These are phyloP conservation scores for Suillus decipiens DNA, from an alignment of 768 basidiomycete genomes.

Conservation along the genomic window DNA sequence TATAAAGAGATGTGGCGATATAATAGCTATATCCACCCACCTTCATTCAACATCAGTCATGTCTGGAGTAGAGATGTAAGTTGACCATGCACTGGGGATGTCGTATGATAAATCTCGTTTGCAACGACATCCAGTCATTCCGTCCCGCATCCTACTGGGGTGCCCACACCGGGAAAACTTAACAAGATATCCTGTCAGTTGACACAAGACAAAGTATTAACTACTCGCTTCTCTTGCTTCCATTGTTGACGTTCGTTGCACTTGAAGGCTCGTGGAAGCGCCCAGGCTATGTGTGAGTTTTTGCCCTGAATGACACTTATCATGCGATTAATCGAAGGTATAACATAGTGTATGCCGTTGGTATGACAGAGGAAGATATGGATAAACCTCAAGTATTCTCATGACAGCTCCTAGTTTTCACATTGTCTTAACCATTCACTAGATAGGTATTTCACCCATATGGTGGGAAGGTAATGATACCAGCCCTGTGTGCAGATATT, in stretches of 20 bases:
- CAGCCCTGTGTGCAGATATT: neutral
- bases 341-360: conserved; percentile 67
- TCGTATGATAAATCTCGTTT: conserved; percentile 9
- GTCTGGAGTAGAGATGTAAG: conserved; percentile 65
- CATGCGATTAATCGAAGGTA: neutral
- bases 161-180: conserved; percentile 46
- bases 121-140: conserved; percentile 18
- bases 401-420: conserved; percentile 8
- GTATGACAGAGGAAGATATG: conserved; percentile 79
- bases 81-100: conserved; percentile 8
- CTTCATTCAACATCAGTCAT: conserved; percentile 34
- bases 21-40: neutral
- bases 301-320: neutral
- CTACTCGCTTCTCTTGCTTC: conserved; percentile 4
- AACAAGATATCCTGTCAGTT: conserved; percentile 76
- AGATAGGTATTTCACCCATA: conserved; percentile 87
- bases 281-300: conserved; percentile 82
- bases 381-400: conserved; percentile 71
- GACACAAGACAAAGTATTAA: conserved; percentile 72
- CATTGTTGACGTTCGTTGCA: neutral
- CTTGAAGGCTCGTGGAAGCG: conserved; percentile 61
- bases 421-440: conserved; percentile 14
- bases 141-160: conserved; percentile 23
- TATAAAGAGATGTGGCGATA: conserved; percentile 18
- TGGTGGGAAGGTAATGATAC: conserved; percentile 85